phyloP scores from a whole-genome alignment of 1,284 basidiomycete genomes.

The Lignosus rhinocerotis region DNA sequence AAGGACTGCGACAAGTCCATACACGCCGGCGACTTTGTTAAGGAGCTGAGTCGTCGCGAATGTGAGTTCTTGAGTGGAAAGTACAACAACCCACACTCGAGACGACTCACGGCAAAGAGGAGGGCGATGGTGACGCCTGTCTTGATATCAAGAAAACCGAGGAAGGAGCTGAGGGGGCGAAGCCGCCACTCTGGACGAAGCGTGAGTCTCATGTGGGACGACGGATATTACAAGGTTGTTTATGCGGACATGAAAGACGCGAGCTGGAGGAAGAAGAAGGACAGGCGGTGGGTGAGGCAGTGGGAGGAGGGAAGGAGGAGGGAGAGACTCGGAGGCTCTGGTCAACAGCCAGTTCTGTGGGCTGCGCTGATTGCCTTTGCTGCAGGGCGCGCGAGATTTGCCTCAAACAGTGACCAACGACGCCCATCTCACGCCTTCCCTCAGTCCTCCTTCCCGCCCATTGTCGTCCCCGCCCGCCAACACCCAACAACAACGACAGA shows the following conservation, averaged over 20 bases:
- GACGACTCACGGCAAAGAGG: slow-evolving; percentile 71
- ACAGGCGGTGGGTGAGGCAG: background rate
- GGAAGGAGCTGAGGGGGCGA: slow-evolving; percentile 79
- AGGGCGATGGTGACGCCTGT: slow-evolving; percentile 84
- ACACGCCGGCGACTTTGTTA: slow-evolving; percentile 98
- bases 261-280: slow-evolving; percentile 5
- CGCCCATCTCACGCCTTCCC: slow-evolving; percentile 21
- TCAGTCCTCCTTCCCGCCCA: slow-evolving; percentile 3
- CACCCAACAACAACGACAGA: slow-evolving; percentile 3
- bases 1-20: slow-evolving; percentile 90
- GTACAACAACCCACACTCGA: slow-evolving; percentile 14
- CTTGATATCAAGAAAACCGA: slow-evolving; percentile 86
- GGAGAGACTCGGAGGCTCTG: slow-evolving; percentile 9
- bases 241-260: slow-evolving; percentile 24
- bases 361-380: slow-evolving; percentile 9
- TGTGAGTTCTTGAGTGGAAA: slow-evolving; percentile 11
- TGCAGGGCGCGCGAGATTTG: slow-evolving; percentile 13
- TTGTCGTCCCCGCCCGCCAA: slow-evolving; percentile 1
- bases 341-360: slow-evolving; percentile 10
- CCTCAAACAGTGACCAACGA: slow-evolving; percentile 7
- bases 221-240: slow-evolving; percentile 6
- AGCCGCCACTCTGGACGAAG: slow-evolving; percentile 78
- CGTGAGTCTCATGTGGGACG: slow-evolving; percentile 66
- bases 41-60: slow-evolving; percentile 59
- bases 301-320: slow-evolving; percentile 3